Evolutionary conservation across 768 basidiomycete species (phyloP), one percentile per base, ranked within the genome.

Genomic region (Asterophora parasitica): DNA sequence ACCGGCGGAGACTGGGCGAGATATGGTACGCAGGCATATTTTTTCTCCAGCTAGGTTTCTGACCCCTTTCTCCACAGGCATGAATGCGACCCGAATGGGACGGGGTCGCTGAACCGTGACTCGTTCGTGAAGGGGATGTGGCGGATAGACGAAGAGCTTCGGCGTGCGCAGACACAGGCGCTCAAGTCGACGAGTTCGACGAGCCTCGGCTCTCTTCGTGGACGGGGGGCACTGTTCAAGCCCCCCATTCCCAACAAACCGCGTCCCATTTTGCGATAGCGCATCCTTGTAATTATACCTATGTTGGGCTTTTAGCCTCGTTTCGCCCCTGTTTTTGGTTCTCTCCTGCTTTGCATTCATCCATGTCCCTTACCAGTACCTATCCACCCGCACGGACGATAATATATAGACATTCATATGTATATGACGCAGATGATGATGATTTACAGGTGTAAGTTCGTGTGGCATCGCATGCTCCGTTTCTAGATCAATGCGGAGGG

Each of bases 141-240:
- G 88, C 79, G 81, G 31, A 86, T 92, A 23, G 88, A 92, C 64
- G 86, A 88, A 63, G 88, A 89, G 55, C 77, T 91, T 10, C 71
- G 84, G n/a, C 75, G 79, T 38, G 73, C 76, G 4, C 78, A 83
- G 46, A 57, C 62, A 2, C 69, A 69, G 20, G 62, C 61, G 7
- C 52, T 69, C 42, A 71, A 65, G 49, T 60, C 64, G 7, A 64
- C 62, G 2, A 65, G 61, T 30, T 47, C 59, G 3, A 50, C 50
- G 26, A 64, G 54, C 31, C 48, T 59, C 7, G 53, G 57, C 23
- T 49, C 59, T 4, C 54, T 59, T 44, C 60, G 63, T 27, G 53
- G 59, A 23, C 60, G 50, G 28, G 40, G 44, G 26, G 33, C 35
- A 39, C 28, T 56, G 37, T 31, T 56, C 46, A 59, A 53, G 46